Percentiles rank a stretch among this genome's conserved stretches.
phyloP scores from a whole-genome alignment of 129 eudicot species.

The Artemisia argyi region DNA sequence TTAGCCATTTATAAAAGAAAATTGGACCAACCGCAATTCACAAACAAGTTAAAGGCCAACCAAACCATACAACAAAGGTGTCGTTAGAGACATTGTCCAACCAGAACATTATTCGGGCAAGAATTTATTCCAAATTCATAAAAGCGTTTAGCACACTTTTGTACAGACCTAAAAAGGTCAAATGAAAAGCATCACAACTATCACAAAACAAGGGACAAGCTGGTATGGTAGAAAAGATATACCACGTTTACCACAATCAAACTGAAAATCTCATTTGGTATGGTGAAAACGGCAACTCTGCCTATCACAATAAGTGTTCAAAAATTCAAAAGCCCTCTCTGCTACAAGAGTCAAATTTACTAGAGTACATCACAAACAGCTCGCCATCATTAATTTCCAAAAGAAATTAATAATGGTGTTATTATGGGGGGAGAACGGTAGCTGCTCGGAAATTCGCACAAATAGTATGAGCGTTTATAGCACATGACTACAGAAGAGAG shows the following conservation, averaged over 20 bases:
- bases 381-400: conserved; percentile 33
- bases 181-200: neutral
- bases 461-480: conserved; percentile 20
- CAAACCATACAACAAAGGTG: too few relatives aligned
- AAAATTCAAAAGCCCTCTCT: conserved; percentile 20
- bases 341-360: conserved; percentile 21
- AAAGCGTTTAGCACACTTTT: too few relatives aligned
- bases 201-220: neutral
- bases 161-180: neutral
- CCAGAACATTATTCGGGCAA: too few relatives aligned
- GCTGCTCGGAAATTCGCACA: conserved; percentile 37
- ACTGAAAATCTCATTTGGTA: conserved; percentile 3
- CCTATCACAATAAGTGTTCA: conserved; percentile 19
- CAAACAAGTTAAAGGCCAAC: too few relatives aligned
- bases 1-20: too few relatives aligned
- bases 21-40: too few relatives aligned
- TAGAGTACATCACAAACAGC: conserved; percentile 37
- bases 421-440: conserved; percentile 38
- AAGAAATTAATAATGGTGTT: conserved; percentile 41
- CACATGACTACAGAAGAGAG: neutral
- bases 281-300: conserved; percentile 28
- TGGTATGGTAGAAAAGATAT: neutral
- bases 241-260: conserved; percentile 4
- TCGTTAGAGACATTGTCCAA: too few relatives aligned
- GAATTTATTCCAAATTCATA: too few relatives aligned